Conservation (phyloP, 108 stramenopile genomes). For the Aurantiochytrium sp. region DNA sequence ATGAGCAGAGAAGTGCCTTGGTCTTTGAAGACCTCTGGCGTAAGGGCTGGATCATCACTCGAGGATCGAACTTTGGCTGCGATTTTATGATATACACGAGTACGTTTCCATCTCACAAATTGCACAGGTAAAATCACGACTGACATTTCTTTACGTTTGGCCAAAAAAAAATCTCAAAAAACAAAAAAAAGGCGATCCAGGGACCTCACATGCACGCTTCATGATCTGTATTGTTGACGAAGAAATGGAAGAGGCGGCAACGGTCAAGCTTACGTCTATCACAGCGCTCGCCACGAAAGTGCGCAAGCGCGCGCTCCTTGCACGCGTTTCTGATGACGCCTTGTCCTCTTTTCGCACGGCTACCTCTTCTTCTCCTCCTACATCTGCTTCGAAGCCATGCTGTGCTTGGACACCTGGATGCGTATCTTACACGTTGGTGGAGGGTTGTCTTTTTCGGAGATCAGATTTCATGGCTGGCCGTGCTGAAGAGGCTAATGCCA, state of each 20-base stretch:
- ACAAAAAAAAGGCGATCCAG: not conserved
- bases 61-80: not conserved
- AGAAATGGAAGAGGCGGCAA: not conserved
- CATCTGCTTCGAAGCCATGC: too few relatives aligned
- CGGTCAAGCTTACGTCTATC: not conserved
- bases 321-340: not conserved
- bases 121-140: not conserved
- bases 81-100: not conserved
- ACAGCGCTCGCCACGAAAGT: conserved; percentile 1
- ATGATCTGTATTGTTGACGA: not conserved
- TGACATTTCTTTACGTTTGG: not conserved
- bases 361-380: too few relatives aligned
- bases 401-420: not conserved
- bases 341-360: too few relatives aligned
- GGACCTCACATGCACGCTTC: not conserved
- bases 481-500: not conserved
- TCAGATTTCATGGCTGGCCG: not conserved
- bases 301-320: not conserved
- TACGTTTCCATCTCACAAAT: not conserved
- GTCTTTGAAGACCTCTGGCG: conserved; percentile 6
- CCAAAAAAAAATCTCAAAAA: too few relatives aligned
- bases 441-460: not conserved
- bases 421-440: not conserved
- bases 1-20: not conserved
- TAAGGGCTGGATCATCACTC: not conserved